Evolutionary conservation across 2,329 filamentous ascomycete species (phyloP), one percentile per base, ranked within the genome.

Genomic region (Huntiella decipiens): DNA sequence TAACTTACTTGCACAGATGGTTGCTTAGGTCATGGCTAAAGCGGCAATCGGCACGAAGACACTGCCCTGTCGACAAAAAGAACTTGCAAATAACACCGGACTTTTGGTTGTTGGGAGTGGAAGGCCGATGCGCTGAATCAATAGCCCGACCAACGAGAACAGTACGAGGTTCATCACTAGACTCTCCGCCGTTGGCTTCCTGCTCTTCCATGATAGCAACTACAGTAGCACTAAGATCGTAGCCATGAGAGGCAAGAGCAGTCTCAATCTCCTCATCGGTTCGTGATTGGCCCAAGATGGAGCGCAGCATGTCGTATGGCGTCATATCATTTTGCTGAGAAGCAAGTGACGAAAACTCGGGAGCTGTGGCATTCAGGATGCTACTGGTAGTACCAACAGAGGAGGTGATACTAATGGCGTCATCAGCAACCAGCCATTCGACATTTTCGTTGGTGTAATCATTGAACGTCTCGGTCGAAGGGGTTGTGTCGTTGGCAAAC

Each of bases 21-120:
- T 83, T 92, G 58, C 84, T 93, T 38, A 94, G 72, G 60, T 98
- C 88, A 61, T 98, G 91, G 54, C 87, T 94, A 62, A 96, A 98
- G 48, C 88, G 80, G 61, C 91, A 98, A 61, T 98, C 91, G 50
- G 88, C 88, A 49, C 91, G 77, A 45, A 95, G 77, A 60, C 91
- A 98, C 61, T 91, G 83, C n/a, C 91, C 91, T 5, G 82, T 92
- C 7, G 87, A 88, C 52, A 98, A 68, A 68, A 86, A 96, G 61
- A 96, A 98, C 63, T 94, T 93, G 73, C 91, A 98, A 37, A 96
- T 83, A 35, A 95, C 80, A 19, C 85, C 81, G 52, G 82, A 85
- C 60, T 86, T 88, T 56, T 82, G 78, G 17, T 75, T 73, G 17
- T 76, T 74, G 2, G 88, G 87, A 1, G 86, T 93, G 6, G 73